Evolutionary conservation across 2,329 filamentous ascomycete genomes (phyloP).

Genomic region (Penicillium palitans): DNA sequence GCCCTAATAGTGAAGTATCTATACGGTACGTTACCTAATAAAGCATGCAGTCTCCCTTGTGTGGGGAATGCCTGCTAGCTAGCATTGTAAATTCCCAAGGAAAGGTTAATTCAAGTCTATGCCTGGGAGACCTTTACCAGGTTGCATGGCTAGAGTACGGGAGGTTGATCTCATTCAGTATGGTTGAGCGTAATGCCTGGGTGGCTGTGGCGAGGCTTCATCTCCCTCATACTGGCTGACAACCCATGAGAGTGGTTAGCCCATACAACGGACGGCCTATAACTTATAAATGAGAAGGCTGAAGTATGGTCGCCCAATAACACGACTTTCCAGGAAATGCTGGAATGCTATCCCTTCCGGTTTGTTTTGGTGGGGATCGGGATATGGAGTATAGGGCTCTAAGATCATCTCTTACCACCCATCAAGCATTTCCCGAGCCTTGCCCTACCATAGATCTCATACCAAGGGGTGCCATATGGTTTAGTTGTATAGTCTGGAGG

Average conservation of each 20-base stretch:
- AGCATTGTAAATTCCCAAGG: not conserved
- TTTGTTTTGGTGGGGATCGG: conserved; percentile 15
- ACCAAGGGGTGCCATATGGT: conserved; percentile 20
- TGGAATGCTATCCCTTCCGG: conserved; percentile 28
- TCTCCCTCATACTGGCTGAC: not conserved
- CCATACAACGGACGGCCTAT: not conserved
- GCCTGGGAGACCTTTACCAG: too few relatives aligned
- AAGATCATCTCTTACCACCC: not conserved
- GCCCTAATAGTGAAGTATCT: conserved; percentile 7
- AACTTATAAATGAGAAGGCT: not conserved
- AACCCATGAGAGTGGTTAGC: not conserved
- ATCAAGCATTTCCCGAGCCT: conserved; percentile 13
- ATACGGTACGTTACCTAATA: conserved; percentile 6
- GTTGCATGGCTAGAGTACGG: not conserved
- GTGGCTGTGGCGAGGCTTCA: not conserved
- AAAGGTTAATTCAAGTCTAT: not conserved
- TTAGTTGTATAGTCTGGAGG: not conserved
- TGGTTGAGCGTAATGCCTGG: not conserved
- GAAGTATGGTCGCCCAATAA: not conserved
- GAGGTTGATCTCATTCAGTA: not conserved
- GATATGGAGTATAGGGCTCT: conserved; percentile 13
- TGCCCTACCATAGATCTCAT: conserved; percentile 7
- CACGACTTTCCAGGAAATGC: conserved; percentile 7
- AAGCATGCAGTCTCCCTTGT: conserved; percentile 6
- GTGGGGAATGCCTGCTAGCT: conserved; percentile 13